These are phyloP conservation scores for Alternaria alternata DNA, from an alignment of 2,329 filamentous ascomycete species.

Conservation along the genomic window DNA sequence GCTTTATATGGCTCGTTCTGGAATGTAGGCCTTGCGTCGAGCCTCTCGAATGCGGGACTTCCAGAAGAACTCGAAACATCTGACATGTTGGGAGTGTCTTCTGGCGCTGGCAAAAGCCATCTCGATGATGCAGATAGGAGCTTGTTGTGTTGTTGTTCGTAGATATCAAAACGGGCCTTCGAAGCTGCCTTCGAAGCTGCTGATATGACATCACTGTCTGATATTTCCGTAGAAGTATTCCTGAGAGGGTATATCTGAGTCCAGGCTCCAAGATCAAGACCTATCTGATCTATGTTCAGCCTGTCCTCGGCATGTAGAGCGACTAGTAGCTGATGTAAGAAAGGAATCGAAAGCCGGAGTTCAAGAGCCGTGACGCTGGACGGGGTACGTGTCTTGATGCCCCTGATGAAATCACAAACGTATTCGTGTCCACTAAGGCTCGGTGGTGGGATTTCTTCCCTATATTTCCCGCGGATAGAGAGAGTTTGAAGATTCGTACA, in stretches of 20 bases:
- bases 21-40: neutral
- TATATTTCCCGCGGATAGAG: constrained; percentile 29
- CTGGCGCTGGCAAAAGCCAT: constrained; percentile 13
- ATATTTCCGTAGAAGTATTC: neutral
- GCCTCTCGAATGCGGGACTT: neutral
- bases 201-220: constrained; percentile 5
- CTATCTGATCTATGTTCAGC: constrained; percentile 24
- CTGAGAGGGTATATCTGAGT: constrained; percentile 28
- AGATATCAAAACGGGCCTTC: constrained; percentile 3
- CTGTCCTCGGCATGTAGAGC: constrained; percentile 6
- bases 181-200: constrained; percentile 9
- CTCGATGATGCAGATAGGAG: constrained; percentile 1
- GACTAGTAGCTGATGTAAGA: constrained; percentile 20
- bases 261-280: constrained; percentile 41
- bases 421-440: constrained; percentile 15
- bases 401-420: constrained; percentile 5
- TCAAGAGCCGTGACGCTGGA: constrained; percentile 25
- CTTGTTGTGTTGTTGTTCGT: constrained; percentile 14
- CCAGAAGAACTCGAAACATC: neutral
- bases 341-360: constrained; percentile 28
- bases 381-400: constrained; percentile 9
- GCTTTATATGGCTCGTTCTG: neutral
- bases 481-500: constrained; percentile 27
- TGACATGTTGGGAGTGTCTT: neutral
- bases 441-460: constrained; percentile 1